Evolutionary conservation across 2,329 filamentous ascomycete genomes (phyloP).

Genomic region (Penicillium sp.): DNA sequence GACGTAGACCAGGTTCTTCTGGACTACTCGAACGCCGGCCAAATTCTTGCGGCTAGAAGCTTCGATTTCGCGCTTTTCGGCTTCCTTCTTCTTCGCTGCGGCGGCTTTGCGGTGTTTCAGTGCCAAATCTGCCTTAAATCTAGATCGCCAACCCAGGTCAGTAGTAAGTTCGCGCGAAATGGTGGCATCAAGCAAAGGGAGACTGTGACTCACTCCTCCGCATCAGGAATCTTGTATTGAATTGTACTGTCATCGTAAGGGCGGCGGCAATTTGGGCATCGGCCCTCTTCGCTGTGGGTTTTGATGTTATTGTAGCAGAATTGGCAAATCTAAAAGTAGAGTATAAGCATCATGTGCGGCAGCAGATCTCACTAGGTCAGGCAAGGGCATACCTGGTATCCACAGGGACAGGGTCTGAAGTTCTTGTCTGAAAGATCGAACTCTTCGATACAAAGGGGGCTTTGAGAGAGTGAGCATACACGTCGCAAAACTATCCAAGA

Average conservation of each 20-base stretch:
- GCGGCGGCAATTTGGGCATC: slow-evolving; percentile 94
- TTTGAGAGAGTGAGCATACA: slow-evolving; percentile 43
- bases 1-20: slow-evolving; percentile 98
- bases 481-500: background rate
- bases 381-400: slow-evolving; percentile 76
- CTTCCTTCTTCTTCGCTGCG: slow-evolving; percentile 86
- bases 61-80: slow-evolving; percentile 93
- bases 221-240: slow-evolving; percentile 90
- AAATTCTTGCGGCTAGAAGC: slow-evolving; percentile 94
- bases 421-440: slow-evolving; percentile 97
- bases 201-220: slow-evolving; percentile 75
- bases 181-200: background rate
- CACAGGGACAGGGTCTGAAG: slow-evolving; percentile 94
- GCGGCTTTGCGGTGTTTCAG: slow-evolving; percentile 88
- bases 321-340: slow-evolving; percentile 76
- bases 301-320: slow-evolving; percentile 99
- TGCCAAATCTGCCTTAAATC: slow-evolving; percentile 51
- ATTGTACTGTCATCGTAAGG: slow-evolving; percentile 97
- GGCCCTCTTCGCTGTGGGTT: slow-evolving; percentile 86
- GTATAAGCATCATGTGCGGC: slow-evolving; percentile 8
- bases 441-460: slow-evolving; percentile 97
- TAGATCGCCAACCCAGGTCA: slow-evolving; percentile 26
- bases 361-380: background rate
- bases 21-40: slow-evolving; percentile 89
- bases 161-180: slow-evolving; percentile 17